A percentile compares a stretch with the other conserved stretches of the same genome.
Conservation (phyloP, 257 asterid species). For the Solanum peruvianum region DNA sequence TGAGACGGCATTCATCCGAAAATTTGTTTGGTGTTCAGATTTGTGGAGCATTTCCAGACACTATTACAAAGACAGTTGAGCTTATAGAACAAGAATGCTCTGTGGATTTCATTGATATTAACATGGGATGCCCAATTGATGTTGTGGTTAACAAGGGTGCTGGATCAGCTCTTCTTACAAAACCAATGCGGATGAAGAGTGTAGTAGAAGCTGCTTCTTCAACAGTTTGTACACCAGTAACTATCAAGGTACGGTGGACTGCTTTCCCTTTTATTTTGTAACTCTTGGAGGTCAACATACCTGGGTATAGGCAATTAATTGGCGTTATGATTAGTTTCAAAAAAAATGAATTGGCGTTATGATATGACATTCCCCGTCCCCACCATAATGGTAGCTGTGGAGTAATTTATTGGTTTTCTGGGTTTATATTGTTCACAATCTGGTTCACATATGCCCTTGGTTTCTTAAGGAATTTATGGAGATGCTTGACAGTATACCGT, state of each 20-base stretch:
- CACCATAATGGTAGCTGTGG: neutral
- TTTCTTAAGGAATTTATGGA: neutral
- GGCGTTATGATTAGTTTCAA: neutral
- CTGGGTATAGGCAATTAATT: neutral
- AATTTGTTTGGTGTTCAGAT: constrained; percentile 91
- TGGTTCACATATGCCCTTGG: neutral
- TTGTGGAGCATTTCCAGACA: constrained; percentile 94
- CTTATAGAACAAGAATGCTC: constrained; percentile 84
- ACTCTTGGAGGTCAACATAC: neutral
- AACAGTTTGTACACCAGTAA: constrained; percentile 63
- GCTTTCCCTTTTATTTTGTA: neutral
- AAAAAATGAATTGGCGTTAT: neutral
- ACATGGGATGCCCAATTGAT: constrained; percentile 99
- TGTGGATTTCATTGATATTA: constrained; percentile 88
- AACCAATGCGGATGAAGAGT: constrained; percentile 82
- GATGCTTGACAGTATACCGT: neutral
- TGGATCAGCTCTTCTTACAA: constrained; percentile 85
- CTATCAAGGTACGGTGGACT: constrained; percentile 52
- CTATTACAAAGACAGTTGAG: constrained; percentile 84
- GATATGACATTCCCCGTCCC: neutral
- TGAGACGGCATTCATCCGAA: constrained; percentile 93
- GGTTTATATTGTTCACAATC: neutral
- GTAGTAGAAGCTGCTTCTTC: constrained; percentile 68
- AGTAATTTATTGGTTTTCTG: neutral
- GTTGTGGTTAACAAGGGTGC: constrained; percentile 87